Base-by-base conservation (phyloP, 305 asterid species). In the Solanum hybrid region DNA sequence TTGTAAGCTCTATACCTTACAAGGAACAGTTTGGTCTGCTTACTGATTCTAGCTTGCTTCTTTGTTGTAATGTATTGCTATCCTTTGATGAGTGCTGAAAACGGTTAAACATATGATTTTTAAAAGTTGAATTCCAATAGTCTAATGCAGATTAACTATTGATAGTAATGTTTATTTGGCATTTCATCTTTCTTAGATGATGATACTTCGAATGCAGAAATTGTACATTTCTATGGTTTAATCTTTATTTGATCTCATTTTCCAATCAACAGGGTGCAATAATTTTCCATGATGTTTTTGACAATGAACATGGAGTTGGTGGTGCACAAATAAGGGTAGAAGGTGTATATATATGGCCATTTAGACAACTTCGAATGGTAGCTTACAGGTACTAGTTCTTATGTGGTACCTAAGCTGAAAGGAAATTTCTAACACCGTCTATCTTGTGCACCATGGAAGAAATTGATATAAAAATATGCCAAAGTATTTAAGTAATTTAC, bases 271-370 rank as follows among this genome's bases (percentile, higher is more conserved):
- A 98, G 99, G 99, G 99, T 87, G 92, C 95, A 72, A 93, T 98
- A 89, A 94, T 96, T 90, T 98, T 98, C 94, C 99, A 97, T 91
- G 99, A 95, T 42, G 98, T 95, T 89, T 95, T 96, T 91, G 98
- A 96, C 89, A 94, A 95, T 88, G 99, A 97, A 88, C 94, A 93
- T 89, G 98, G 95, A 91, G 75, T 84, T 84, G 87, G 73, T 51
- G 96, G 96, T 88, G 96, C 99, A 91, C 98, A 94, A 94, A 94
- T 98, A 88, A 94, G 96, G 90, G 97, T 98, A 79, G 99, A 96
- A 93, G 99, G 99, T 88, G 99, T 98, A 88, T 97, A 98, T 91
- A 94, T 98, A 91, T 98, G 99, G 99, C 99, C 99, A 90, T 98
- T 98, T 95, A 95, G 98, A 95, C 99, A 98, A 90, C 96, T 98